Percentiles rank a stretch among this genome's conserved stretches.
phyloP scores from a whole-genome alignment of 2,329 filamentous ascomycete species.

The Cordyceps sp. region DNA sequence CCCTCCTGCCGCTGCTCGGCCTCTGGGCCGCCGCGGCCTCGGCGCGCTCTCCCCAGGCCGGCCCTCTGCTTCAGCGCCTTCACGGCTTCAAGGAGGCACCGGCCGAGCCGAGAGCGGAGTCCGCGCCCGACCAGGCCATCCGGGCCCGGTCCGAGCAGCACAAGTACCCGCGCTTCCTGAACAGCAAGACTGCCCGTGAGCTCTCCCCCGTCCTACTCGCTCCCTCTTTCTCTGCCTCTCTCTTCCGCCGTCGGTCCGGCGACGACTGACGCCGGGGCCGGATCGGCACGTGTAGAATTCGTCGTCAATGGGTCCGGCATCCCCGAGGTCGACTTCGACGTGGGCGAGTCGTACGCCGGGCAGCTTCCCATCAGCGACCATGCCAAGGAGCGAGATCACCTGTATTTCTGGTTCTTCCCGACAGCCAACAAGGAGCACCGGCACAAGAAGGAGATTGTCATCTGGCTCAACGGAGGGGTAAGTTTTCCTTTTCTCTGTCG shows the following conservation, averaged over 20 bases:
- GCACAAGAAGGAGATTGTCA: conserved; percentile 39
- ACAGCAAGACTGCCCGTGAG: neutral
- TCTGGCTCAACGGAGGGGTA: conserved; percentile 42
- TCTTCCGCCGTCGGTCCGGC: neutral
- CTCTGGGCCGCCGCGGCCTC: neutral
- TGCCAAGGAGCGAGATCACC: conserved; percentile 28
- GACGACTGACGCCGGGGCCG: neutral
- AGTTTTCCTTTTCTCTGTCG: conserved; percentile 1
- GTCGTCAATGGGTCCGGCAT: conserved; percentile 42
- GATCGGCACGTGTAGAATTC: too few relatives aligned
- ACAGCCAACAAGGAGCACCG: conserved; percentile 25
- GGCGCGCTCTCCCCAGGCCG: neutral
- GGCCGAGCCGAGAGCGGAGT: neutral
- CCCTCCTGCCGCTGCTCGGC: neutral
- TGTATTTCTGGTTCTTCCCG: conserved; percentile 55
- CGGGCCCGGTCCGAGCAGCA: too few relatives aligned
- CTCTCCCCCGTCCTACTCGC: neutral
- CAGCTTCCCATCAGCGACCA: conserved; percentile 33
- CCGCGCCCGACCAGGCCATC: neutral
- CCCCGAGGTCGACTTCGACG: conserved; percentile 48
- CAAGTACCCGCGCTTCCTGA: neutral
- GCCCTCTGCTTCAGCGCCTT: neutral
- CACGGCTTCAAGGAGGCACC: neutral
- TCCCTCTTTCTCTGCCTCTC: neutral
- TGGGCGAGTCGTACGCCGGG: conserved; percentile 43